These are phyloP conservation scores for Blastocystis sp. DNA, from an alignment of 352 stramenopile genomes.

Conservation along the genomic window DNA sequence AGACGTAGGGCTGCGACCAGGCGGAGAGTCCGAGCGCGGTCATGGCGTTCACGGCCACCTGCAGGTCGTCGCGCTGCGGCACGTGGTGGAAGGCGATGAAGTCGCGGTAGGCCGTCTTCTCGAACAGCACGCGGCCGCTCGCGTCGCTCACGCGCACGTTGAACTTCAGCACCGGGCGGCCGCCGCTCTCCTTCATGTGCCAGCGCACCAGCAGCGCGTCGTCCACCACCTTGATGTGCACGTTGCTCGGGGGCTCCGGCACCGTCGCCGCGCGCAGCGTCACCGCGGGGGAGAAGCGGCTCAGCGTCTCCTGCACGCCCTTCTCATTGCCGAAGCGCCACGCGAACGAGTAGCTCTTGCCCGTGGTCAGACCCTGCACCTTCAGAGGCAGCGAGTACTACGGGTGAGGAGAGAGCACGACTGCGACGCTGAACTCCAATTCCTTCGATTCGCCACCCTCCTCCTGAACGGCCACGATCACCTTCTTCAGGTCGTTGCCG, in stretches of 20 bases:
- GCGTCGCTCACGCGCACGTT: constrained; percentile 34
- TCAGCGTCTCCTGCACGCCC: constrained; percentile 27
- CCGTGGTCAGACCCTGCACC: background rate
- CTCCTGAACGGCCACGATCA: constrained; percentile 17
- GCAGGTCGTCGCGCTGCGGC: background rate
- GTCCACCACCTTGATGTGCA: background rate
- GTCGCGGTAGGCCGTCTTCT: constrained; percentile 28
- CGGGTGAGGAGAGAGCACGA: background rate
- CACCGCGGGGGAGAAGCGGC: background rate
- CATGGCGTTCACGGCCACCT: constrained; percentile 29
- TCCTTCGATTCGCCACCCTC: background rate
- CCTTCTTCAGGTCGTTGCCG: constrained; percentile 19
- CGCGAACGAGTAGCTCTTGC: constrained; percentile 33
- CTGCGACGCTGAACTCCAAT: constrained; percentile 31
- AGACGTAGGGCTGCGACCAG: constrained; percentile 39
- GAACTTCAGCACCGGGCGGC: constrained; percentile 35
- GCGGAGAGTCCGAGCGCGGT: background rate
- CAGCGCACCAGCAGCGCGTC: constrained; percentile 8
- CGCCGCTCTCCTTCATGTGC: background rate
- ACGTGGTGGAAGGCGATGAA: constrained; percentile 2
- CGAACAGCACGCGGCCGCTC: constrained; percentile 9
- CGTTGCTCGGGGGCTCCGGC: background rate
- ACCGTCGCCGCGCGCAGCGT: background rate
- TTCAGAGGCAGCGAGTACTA: constrained; percentile 44
- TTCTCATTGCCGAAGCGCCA: constrained; percentile 56